These are phyloP conservation scores for Fennellomyces sp. DNA, from an alignment of 371 early-diverging fungal genomes.

Conservation along the genomic window DNA sequence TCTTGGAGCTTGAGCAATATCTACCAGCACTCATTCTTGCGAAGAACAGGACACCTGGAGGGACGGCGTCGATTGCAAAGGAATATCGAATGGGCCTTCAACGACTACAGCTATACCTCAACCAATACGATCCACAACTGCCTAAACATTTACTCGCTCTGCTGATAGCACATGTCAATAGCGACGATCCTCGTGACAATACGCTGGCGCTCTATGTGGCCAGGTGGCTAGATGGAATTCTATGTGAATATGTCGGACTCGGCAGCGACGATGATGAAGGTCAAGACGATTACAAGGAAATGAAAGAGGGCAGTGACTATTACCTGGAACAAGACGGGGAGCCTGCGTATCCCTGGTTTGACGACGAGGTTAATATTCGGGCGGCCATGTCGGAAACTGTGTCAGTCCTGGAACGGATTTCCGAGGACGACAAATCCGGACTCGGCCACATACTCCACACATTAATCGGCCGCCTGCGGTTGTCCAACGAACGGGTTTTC, in stretches of 20 bases:
- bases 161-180: too few species aligned
- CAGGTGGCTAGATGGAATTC: conserved; percentile 40
- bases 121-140: conserved; percentile 26
- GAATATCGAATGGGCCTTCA: conserved; percentile 10
- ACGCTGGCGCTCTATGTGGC: conserved; percentile 5
- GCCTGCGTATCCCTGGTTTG: conserved; percentile 30
- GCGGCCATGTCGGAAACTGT: conserved; percentile 13
- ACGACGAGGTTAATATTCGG: conserved; percentile 18
- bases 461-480: conserved; percentile 24
- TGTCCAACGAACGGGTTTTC: conserved; percentile 34
- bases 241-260: conserved; percentile 35
- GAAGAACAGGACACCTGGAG: not conserved
- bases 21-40: conserved; percentile 4
- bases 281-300: not conserved
- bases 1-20: conserved; percentile 28
- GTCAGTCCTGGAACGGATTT: conserved; percentile 2
- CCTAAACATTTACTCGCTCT: conserved; percentile 17
- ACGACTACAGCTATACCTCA: conserved; percentile 28
- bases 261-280: conserved; percentile 25
- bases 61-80: not conserved
- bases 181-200: not conserved
- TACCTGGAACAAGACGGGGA: not conserved
- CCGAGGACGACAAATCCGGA: not conserved
- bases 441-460: not conserved
- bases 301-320: not conserved